Percentiles rank a stretch among this genome's conserved stretches.
phyloP scores from a whole-genome alignment of 1,139 yeast genomes.

The Waltiozyma sp. region DNA sequence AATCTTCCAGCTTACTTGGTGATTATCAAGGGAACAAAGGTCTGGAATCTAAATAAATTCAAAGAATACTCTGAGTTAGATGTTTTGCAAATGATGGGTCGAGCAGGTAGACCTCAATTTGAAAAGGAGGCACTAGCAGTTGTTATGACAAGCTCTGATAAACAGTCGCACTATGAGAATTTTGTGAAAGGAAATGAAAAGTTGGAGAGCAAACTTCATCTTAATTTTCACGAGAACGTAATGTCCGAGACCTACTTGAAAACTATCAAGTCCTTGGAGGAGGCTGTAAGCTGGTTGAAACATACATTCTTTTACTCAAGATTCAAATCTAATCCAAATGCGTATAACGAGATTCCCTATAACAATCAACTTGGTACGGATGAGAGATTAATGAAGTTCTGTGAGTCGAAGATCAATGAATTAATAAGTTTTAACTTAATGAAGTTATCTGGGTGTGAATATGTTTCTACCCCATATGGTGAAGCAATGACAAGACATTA shows the following conservation, averaged over 20 bases:
- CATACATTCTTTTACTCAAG: constrained; percentile 43
- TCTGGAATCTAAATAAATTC: constrained; percentile 34
- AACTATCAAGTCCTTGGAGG: constrained; percentile 27
- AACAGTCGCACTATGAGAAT: constrained; percentile 28
- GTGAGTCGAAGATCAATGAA: constrained; percentile 22
- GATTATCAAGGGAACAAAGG: constrained; percentile 45
- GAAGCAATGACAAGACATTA: constrained; percentile 36
- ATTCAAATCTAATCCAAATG: constrained; percentile 27
- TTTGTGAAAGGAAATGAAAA: constrained; percentile 33
- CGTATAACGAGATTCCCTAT: constrained; percentile 23
- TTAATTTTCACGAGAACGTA: constrained; percentile 33
- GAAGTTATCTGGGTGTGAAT: constrained; percentile 7
- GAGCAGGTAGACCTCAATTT: constrained; percentile 48
- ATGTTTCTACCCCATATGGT: constrained; percentile 29
- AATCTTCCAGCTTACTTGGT: constrained; percentile 54
- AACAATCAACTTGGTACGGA: constrained; percentile 15
- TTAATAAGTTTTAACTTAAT: constrained; percentile 24
- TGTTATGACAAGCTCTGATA: constrained; percentile 34
- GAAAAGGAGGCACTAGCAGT: constrained; percentile 44
- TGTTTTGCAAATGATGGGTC: constrained; percentile 49
- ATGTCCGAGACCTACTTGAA: constrained; percentile 40
- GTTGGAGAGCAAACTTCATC: constrained; percentile 39
- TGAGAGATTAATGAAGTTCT: constrained; percentile 22
- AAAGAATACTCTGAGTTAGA: constrained; percentile 47
- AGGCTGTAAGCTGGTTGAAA: constrained; percentile 38